Conservation (phyloP, 176 grass and related monocot species). For the Carex myosuroides region DNA sequence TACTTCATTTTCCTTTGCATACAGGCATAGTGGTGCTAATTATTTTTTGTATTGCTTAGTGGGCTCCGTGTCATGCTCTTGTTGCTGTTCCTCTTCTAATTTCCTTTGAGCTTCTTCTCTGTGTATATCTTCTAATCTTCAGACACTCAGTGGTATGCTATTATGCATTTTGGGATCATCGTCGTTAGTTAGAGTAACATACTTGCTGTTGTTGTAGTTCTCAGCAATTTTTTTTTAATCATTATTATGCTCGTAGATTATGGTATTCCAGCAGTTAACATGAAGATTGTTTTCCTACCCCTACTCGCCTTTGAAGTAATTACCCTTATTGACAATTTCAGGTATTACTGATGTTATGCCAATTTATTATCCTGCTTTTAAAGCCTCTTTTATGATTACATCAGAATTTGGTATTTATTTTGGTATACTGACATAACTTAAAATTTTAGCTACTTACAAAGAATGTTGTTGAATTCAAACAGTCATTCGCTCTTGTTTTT, state of each 20-base stretch:
- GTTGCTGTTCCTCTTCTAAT: slow-evolving; percentile 69
- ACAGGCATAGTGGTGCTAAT: slow-evolving; percentile 7
- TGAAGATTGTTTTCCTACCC: slow-evolving; percentile 96
- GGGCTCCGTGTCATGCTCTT: slow-evolving; percentile 92
- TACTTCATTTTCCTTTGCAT: neutral
- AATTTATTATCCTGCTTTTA: neutral
- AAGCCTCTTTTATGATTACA: neutral
- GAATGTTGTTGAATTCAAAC: no score
- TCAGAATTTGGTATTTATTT: neutral
- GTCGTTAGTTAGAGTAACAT: neutral
- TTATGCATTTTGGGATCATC: neutral
- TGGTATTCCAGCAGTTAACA: slow-evolving; percentile 37
- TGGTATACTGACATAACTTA: neutral
- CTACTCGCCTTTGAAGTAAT: slow-evolving; percentile 70
- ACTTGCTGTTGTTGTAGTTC: neutral
- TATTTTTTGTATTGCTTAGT: slow-evolving; percentile 44
- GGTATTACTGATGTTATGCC: slow-evolving; percentile 32
- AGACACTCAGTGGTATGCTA: slow-evolving; percentile 52
- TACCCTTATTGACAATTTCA: slow-evolving; percentile 94
- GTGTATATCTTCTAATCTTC: slow-evolving; percentile 48
- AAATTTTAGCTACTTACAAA: neutral
- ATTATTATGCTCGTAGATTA: slow-evolving; percentile 29
- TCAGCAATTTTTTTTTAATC: neutral
- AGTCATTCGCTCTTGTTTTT: no score
- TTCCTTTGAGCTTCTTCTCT: slow-evolving; percentile 84